phyloP scores from a whole-genome alignment of 2,329 filamentous ascomycete genomes.

The Ophiognomonia clavigignenti-juglandacearum region DNA sequence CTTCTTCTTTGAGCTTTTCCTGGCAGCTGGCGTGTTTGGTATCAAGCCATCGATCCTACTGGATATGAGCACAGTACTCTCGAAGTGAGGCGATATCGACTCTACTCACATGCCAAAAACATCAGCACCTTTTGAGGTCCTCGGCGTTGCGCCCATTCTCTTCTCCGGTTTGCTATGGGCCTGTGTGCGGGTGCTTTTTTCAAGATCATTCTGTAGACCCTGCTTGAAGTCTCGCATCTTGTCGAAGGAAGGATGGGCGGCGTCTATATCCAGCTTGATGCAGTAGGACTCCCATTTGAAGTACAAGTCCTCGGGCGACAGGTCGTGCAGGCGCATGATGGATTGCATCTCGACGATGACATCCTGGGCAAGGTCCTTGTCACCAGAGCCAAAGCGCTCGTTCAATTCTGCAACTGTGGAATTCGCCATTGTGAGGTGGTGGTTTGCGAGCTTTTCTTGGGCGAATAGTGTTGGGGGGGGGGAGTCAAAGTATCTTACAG shows the following conservation, averaged over 20 bases:
- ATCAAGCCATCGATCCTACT: conserved; percentile 61
- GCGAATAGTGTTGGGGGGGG: neutral
- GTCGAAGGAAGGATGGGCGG: conserved; percentile 65
- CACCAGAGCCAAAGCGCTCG: conserved; percentile 48
- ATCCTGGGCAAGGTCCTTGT: conserved; percentile 66
- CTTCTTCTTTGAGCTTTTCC: conserved; percentile 33
- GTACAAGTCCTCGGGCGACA: conserved; percentile 81
- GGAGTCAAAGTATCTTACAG: neutral
- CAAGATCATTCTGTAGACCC: conserved; percentile 77
- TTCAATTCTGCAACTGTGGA: conserved; percentile 36
- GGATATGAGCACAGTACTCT: conserved; percentile 21
- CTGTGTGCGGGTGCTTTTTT: conserved; percentile 63
- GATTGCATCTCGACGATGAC: conserved; percentile 77
- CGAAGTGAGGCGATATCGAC: neutral
- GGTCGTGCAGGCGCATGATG: conserved; percentile 77
- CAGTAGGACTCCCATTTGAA: conserved; percentile 99
- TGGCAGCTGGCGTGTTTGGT: conserved; percentile 54
- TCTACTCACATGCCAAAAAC: conserved; percentile 72
- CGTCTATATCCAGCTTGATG: conserved; percentile 85
- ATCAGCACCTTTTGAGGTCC: conserved; percentile 57
- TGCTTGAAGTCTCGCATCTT: conserved; percentile 77
- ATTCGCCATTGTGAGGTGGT: conserved; percentile 30
- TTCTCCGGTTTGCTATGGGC: conserved; percentile 60
- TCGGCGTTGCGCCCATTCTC: conserved; percentile 57
- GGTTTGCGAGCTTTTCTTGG: neutral